Base-by-base conservation (phyloP, 2,329 filamentous ascomycete species). In the Dactylella cylindrospora region DNA sequence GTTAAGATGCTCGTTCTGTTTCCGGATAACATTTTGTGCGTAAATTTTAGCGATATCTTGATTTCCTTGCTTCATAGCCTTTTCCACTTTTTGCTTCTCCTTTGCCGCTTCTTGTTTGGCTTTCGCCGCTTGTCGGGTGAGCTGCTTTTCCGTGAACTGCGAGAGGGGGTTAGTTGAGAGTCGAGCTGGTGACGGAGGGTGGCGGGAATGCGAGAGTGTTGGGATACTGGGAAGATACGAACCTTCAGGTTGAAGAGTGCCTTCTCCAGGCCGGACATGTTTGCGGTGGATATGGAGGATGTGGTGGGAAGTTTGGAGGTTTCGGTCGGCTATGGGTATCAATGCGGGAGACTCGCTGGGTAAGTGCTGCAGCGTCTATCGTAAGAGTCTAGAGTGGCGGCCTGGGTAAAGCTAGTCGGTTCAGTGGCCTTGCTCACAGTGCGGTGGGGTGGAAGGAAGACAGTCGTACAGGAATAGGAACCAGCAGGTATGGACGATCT, bases 221-320 rank as follows among this genome's bases (percentile, higher is more conserved):
- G 25, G 17, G 54, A 44, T 32, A 44, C 35, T 13, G 44, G 25
- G 29, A 22, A 35, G 7, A 25, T 29, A 10, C n/a, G 35, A 65
- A 80, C 80, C 75, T 82, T 83, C 62, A 83, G 74, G 70, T 82
- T 82, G 73, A 82, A 81, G 32, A 82, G 76, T 19, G 80, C 79
- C 70, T 82, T 82, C 70, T 82, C 80, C 53, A 82, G 76, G 62
- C 80, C 80, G 25, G 80, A 82, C 80, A 82, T 82, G 54, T 41
- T 70, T 38, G 26, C 12, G 4, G 19, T 33, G 15, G 17, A 33
- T 32, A 7, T 33, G 22, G 31, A 12, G 2, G 19, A 13, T 8
- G n/a, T n/a, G n/a, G n/a, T n/a, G 19, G 12, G 19, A 28, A 4
- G 8, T 12, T n/a, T 12, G 7, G 22, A 23, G 28, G 41, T 9